Evolutionary conservation across 2,329 filamentous ascomycete genomes (phyloP), one percentile per base, ranked within the genome.

Genomic region (Paramyrothecium sp.): DNA sequence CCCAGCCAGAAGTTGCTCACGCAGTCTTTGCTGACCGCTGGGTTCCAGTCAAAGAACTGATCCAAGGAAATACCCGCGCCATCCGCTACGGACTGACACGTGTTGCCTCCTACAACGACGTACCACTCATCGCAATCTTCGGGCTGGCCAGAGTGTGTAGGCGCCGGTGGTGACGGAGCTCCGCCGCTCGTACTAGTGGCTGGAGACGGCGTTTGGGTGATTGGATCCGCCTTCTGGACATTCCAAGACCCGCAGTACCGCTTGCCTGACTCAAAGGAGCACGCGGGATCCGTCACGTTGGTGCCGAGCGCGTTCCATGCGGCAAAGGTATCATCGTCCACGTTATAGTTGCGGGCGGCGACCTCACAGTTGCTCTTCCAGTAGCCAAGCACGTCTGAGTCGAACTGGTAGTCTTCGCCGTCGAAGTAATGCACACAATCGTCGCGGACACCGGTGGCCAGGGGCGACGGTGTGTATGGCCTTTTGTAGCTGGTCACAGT

Each of bases 1-100:
- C 62, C 65, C 11, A 64, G 17, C 65, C 65, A 67, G 55, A 65
- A 66, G 51, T 63, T 65, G 20, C 51, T 61, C 5, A 52, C 21
- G 48, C 65, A 68, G 54, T 68, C 66, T 20, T 53, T 54, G 34
- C 55, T 60, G 21, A 68, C 59, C 10, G 63, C 62, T 2, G 62
- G 64, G 55, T 67, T 60, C 61, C 59, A 63, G 10, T 34, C 56
- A 51, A 54, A 51, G 55, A 63, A 65, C 34, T 55, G 33, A 2
- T 30, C 57, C 7, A 50, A 53, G 7, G 61, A 53, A 23, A 65
- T 63, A 38, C 52, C n/a, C 7, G 8, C 8, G 8, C n/a, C n/a
- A 19, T 10, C 44, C 19, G 44, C 10, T 7, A 48, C 44, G 26
- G 58, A 58, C 22, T 55, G 41, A 51, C 63, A 65, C 19, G 51